Base-by-base conservation (phyloP, 2,329 filamentous ascomycete species). In the Talaromyces sp. region DNA sequence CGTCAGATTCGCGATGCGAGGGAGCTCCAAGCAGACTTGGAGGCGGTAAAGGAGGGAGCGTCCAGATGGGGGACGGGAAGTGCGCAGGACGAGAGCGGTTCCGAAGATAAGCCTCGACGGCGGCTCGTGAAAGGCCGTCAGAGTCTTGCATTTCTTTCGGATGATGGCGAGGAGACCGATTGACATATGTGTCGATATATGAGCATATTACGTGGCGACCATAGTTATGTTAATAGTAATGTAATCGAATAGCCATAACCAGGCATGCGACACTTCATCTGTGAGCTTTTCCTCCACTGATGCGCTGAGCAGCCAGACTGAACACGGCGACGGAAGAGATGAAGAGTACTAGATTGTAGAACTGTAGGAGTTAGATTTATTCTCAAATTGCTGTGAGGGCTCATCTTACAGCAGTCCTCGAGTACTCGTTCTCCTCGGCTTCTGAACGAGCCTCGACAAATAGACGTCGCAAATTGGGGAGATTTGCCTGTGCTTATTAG, bases 291-390 rank as follows among this genome's bases (percentile, higher is more conserved):
- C 78, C 78, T 67, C 83, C 78, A 67, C 83, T 84, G 85, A 97
- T 90, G 70, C 90, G 90, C 74, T 99, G 95, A 33, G 94, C 95
- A 67, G 95, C 89, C 66, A 99, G 82, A 76, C 94, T 96, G 81
- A 98, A 97, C 66, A 97, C 88, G 8, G 94, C 93, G 27, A 99
- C 91, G 0, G 95, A 97, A 27, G 93, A 95, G 84, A 99, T 94
- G 81, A 98, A 99, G 2, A 98, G 83, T 0, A 97, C 93, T 0
- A 96, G 87, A 73, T 99, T 98, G 80, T 99, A 99, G 78, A 99
- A 99, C 95, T 78, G 58, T 59, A 47, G 11, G 14, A 13, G 58
- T 63, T 59, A 64, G 56, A n/a, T n/a, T 16, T 22, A 35, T 33
- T 22, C 2, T 37, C 3, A 22, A 16, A 14, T 27, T 14, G 24